Base-by-base conservation (phyloP, 2,329 filamentous ascomycete species). In the Fusarium coffeatum region DNA sequence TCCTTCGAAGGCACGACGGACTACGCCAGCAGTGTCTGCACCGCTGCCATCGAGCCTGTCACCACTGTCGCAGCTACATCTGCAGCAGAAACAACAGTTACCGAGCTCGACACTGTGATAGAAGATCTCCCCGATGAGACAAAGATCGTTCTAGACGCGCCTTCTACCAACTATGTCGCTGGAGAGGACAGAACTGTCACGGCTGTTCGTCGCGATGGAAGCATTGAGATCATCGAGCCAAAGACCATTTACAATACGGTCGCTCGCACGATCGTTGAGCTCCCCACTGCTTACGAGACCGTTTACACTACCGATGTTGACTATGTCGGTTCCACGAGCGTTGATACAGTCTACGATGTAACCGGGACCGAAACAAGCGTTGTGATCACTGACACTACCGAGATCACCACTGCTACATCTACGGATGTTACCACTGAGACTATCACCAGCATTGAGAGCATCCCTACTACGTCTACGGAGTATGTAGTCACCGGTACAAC, bases 11-110 rank as follows among this genome's bases (percentile, higher is more conserved):
- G 7, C 6, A 23, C 13, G 57, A 58, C 10, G 22, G 18, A 12
- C 8, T 54, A 65, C n/a, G 64, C 61, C 3, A 32, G 49, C 10
- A 50, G 34, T 6, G 47, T 68, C 11, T 68, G 64, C 13, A 54
- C 55, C 9, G 41, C 61, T 12, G 50, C 61, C 7, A 64, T 68
- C 12, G 61, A 68, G 41, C 43, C 61, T 3, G 61, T 62, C 46
- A 62, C 59, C 20, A 66, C 56, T 5, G 37, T 45, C 11, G n/a
- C 42, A 37, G 55, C 46, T 9, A 51, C 55, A 42, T n/a, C 30
- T 5, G 9, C 28, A 50, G n/a, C 30, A n/a, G 53, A 41, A 3
- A 45, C 32, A 13, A 66, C 51, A 5, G 20, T 32, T 22, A 56
- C 51, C 7, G 27, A 51, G 12, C 43, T 43, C 1, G 30, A 34